phyloP scores from a whole-genome alignment of 441 rosid genomes.

The Melastoma candidum region DNA sequence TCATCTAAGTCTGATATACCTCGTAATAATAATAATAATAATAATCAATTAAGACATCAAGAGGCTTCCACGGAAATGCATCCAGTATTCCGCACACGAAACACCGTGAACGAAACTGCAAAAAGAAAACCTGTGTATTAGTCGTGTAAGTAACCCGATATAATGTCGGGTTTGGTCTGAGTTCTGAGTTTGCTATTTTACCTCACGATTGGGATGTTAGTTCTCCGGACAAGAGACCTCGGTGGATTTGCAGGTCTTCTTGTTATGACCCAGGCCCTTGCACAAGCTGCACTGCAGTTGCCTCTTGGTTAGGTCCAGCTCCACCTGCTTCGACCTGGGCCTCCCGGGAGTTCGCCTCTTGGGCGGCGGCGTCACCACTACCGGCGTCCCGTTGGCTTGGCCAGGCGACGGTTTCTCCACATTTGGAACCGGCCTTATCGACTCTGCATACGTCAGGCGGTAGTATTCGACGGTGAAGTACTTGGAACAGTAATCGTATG shows the following conservation, averaged over 20 bases:
- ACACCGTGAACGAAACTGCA: no score
- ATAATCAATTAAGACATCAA: no score
- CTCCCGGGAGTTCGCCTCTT: conserved; percentile 56
- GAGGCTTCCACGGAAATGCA: no score
- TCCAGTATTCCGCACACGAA: no score
- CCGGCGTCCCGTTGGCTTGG: conserved; percentile 24
- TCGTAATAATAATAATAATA: no score
- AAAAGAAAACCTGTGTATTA: no score
- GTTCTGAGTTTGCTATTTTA: conserved; percentile 12
- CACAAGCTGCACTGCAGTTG: conserved; percentile 76
- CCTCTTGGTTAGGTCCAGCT: conserved; percentile 47
- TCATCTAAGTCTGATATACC: no score
- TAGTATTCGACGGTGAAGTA: conserved; percentile 45
- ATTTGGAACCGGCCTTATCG: conserved; percentile 62
- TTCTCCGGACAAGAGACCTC: conserved; percentile 3
- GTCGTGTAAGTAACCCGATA: no score
- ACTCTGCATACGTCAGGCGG: conserved; percentile 44
- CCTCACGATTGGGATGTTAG: conserved; percentile 3
- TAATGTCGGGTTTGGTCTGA: neutral
- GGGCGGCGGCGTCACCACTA: conserved; percentile 56
- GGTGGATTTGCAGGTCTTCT: conserved; percentile 56
- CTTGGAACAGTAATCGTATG: conserved; percentile 55
- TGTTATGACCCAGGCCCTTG: conserved; percentile 71
- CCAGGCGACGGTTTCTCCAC: conserved; percentile 32
- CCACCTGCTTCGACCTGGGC: conserved; percentile 47